Evolutionary conservation across 352 stramenopile species (phyloP).

Genomic region (Phytopythium mirpurense): DNA sequence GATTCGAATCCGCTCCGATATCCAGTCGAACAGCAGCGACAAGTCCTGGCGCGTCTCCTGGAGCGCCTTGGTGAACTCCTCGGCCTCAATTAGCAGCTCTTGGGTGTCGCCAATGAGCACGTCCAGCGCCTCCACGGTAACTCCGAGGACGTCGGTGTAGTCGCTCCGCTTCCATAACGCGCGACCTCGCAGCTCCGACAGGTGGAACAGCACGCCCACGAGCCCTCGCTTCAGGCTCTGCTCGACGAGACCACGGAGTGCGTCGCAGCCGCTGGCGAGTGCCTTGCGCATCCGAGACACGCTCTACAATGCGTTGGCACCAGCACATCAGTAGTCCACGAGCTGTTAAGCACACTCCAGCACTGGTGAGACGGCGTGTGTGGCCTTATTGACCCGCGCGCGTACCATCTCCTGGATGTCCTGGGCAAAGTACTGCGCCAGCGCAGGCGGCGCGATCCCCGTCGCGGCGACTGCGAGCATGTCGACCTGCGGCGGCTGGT

Average conservation of each 20-base stretch:
- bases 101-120: constrained; percentile 22
- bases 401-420: constrained; percentile 79
- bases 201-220: constrained; percentile 33
- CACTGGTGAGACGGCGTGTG: no score
- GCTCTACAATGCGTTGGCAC: constrained; percentile 22
- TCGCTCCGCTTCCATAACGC: constrained; percentile 33
- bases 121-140: constrained; percentile 29
- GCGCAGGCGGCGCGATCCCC: constrained; percentile 51
- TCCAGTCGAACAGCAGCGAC: constrained; percentile 54
- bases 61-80: constrained; percentile 33
- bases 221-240: constrained; percentile 33
- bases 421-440: constrained; percentile 77
- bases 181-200: constrained; percentile 50
- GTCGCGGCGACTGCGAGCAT: constrained; percentile 62
- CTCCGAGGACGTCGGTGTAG: constrained; percentile 32
- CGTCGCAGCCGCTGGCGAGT: constrained; percentile 34
- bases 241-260: constrained; percentile 23
- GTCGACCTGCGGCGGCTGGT: constrained; percentile 58
- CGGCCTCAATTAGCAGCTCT: constrained; percentile 36
- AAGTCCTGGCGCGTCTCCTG: constrained; percentile 64
- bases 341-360: no score
- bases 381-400: no score
- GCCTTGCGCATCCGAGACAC: constrained; percentile 56
- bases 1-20: constrained; percentile 52
- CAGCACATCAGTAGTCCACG: not conserved